Base-by-base conservation (phyloP, 768 basidiomycete species). In the Naganishia antarctica region DNA sequence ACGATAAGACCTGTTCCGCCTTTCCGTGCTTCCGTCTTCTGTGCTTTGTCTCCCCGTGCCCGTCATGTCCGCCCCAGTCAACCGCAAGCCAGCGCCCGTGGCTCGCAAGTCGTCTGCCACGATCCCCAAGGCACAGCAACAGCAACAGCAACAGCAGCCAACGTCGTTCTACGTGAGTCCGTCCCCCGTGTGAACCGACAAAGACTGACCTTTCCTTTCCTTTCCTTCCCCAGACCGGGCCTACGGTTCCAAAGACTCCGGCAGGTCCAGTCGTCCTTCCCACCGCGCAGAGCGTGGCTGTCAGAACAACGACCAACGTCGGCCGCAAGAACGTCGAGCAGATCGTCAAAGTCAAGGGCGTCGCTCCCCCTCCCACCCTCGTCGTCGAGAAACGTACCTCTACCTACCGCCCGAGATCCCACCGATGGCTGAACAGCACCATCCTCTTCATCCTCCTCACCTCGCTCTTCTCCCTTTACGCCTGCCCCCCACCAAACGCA, bases 401-500 rank as follows among this genome's bases (percentile, higher is more conserved):
- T 21, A 21, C 34, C 23, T 21, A 37, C 11, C 37, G 53, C 53
- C 34, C 53, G 21, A 32, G 53, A 12, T 57, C 37, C 23, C 53
- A 57, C 53, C 53, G 53, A 41, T 25, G 34, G 26, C 21, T 57
- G 18, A 57, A 57, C 53, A 57, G 53, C 23, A 57, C 53, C 37
- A 57, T 57, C 13, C 53, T 57, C 16, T 57, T 57, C 37, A 25
- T 57, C 53, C 31, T 57, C 37, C 53, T 57, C 37, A 37, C 53
- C 23, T 57, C 53, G 3, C 53, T 57, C 53, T 57, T 57, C 37
- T 57, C 53, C 21, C 53, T 57, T 13, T 57, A 57, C 53, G 53
- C 53, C 11, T 57, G 53, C 18, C 53, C 53, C 37, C 34, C 53
- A 13, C 34, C 53, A 23, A 57, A 57, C 23, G n/a, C 53, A 9